Evolutionary conservation across 306 rosid genomes (phyloP).

Genomic region (Purshia tridentata): DNA sequence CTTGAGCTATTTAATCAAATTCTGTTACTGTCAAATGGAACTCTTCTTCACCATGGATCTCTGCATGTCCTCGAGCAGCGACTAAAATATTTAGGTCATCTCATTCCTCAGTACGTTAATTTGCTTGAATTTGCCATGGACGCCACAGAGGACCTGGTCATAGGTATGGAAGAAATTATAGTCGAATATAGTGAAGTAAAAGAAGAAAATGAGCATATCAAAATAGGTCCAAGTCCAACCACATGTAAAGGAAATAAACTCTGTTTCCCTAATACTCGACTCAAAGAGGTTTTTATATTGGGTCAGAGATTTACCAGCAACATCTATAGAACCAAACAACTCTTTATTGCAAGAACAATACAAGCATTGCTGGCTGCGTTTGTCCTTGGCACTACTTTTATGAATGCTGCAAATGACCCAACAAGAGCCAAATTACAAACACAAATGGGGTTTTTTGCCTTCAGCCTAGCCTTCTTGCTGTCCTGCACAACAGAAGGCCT

Average conservation of each 20-base stretch:
- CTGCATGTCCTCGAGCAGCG: conserved; percentile 30
- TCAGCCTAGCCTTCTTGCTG: conserved; percentile 42
- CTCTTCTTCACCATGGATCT: conserved; percentile 43
- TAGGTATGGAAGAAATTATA: conserved; percentile 21
- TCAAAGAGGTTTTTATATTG: not conserved
- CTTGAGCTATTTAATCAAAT: conserved; percentile 44
- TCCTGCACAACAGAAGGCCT: conserved; percentile 58
- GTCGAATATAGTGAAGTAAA: not conserved
- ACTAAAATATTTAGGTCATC: conserved; percentile 28
- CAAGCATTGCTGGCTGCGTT: conserved; percentile 68
- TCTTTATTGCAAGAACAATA: conserved; percentile 47
- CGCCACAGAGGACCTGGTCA: conserved; percentile 26
- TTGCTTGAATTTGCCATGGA: conserved; percentile 48
- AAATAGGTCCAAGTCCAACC: too few relatives aligned
- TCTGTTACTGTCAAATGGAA: conserved; percentile 35
- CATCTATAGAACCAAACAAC: conserved; percentile 43
- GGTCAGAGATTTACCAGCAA: conserved; percentile 39
- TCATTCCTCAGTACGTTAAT: conserved; percentile 45
- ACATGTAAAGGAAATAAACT: too few relatives aligned
- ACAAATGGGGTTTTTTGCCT: conserved; percentile 63
- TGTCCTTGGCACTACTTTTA: conserved; percentile 59
- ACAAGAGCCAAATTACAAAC: conserved; percentile 40
- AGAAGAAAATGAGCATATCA: not conserved
- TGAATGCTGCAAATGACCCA: conserved; percentile 33
- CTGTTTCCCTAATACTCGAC: too few relatives aligned